Percentiles rank a stretch among this genome's conserved stretches.
These are phyloP conservation scores for Plenodomus lindquistii DNA, from an alignment of 2,329 filamentous ascomycete genomes.

Conservation along the genomic window DNA sequence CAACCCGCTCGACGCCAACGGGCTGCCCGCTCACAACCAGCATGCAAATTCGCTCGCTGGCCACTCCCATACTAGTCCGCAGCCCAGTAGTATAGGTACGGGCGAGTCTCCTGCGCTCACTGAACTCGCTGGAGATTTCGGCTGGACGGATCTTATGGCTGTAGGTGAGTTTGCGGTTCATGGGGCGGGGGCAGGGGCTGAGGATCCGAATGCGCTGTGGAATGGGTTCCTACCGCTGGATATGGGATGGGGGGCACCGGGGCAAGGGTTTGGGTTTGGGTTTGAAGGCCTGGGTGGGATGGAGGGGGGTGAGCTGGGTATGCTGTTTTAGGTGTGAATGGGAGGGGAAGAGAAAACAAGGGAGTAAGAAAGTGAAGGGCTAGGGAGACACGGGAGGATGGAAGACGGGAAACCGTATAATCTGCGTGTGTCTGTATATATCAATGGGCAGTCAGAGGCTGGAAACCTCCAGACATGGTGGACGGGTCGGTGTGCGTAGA, in stretches of 20 bases:
- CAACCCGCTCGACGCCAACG: conserved; percentile 31
- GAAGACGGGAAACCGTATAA: too few species aligned
- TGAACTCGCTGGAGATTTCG: conserved; percentile 55
- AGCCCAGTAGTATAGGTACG: conserved; percentile 45
- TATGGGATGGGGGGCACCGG: conserved; percentile 41
- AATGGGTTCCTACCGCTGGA: conserved; percentile 44
- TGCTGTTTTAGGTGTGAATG: conserved; percentile 26
- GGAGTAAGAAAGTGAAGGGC: not conserved
- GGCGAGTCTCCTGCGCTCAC: conserved; percentile 49
- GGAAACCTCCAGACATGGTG: not conserved
- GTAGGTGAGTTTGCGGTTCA: conserved; percentile 55
- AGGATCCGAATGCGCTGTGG: conserved; percentile 36
- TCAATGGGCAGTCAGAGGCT: too few species aligned
- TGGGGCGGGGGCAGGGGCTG: conserved; percentile 37
- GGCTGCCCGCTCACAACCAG: conserved; percentile 19
- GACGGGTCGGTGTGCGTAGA: not conserved
- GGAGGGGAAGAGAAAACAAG: not conserved
- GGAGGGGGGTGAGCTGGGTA: conserved; percentile 30
- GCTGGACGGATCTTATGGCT: conserved; percentile 54
- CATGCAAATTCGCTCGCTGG: not conserved
- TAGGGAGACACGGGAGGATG: too few species aligned
- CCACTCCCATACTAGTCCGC: conserved; percentile 25
- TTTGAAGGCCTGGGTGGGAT: conserved; percentile 34
- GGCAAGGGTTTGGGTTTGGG: conserved; percentile 36
- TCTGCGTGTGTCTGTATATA: too few species aligned